phyloP scores from a whole-genome alignment of 495 filamentous ascomycete species.

The Neurospora sp. region DNA sequence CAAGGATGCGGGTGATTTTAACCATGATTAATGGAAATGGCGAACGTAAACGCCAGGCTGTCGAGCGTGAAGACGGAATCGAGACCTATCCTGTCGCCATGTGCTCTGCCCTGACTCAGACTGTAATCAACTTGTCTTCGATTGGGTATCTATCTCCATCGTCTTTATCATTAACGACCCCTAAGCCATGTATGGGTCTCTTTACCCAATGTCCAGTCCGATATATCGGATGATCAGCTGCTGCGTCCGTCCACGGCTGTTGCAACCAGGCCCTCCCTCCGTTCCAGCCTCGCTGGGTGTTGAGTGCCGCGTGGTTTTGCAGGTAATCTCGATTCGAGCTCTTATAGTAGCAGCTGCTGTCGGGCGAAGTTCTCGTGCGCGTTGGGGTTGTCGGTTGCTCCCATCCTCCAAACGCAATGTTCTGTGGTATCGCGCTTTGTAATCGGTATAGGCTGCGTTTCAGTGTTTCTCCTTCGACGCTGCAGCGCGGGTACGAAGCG shows the following conservation, averaged over 20 bases:
- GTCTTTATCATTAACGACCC: no score
- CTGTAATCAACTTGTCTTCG: neutral
- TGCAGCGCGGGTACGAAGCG: neutral
- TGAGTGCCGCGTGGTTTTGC: neutral
- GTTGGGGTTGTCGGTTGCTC: neutral
- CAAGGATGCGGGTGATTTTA: neutral
- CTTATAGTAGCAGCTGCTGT: neutral
- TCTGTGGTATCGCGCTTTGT: neutral
- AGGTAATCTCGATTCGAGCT: neutral
- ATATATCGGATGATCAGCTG: neutral
- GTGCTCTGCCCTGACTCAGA: no score
- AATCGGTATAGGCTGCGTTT: neutral
- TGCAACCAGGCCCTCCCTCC: neutral
- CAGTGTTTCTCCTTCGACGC: neutral
- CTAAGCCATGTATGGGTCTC: no score
- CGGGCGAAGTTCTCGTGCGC: neutral
- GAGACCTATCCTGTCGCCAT: no score
- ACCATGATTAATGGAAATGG: no score
- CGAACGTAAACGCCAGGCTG: no score
- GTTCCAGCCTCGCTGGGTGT: neutral
- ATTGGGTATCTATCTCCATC: neutral
- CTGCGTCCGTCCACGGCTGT: neutral
- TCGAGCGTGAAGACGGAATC: no score
- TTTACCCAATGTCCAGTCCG: neutral
- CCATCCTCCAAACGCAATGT: neutral